Conservation (phyloP, 163 green algal genomes). For the Prototheca cutis region DNA sequence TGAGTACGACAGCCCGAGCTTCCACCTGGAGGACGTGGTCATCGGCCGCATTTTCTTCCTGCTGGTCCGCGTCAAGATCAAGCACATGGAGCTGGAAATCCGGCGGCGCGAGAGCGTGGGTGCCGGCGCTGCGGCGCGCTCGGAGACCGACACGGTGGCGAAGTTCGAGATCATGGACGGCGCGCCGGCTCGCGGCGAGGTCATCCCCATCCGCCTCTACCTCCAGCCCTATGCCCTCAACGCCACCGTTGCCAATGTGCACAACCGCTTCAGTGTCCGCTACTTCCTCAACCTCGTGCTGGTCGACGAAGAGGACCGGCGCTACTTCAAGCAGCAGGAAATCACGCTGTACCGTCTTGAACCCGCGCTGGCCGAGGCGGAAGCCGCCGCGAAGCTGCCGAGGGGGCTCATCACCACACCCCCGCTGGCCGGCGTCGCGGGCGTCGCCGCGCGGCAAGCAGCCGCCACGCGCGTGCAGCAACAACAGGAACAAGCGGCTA, state of each 20-base stretch:
- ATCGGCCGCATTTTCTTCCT: conserved; percentile 97
- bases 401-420: neutral
- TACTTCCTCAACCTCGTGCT: conserved; percentile 99
- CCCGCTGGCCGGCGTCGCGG: too few relatives aligned
- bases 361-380: neutral
- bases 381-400: neutral
- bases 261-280: conserved; percentile 93
- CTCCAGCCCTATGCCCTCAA: conserved; percentile 90
- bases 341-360: neutral
- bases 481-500: too few relatives aligned
- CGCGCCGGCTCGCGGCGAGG: conserved; percentile 85
- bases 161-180: conserved; percentile 99
- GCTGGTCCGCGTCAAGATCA: conserved; percentile 97
- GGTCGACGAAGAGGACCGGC: conserved; percentile 90
- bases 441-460: too few relatives aligned
- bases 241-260: conserved; percentile 84
- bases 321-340: conserved; percentile 99
- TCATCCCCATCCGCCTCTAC: conserved; percentile 92
- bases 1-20: conserved; percentile 87
- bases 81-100: conserved; percentile 99
- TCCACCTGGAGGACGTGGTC: conserved; percentile 89
- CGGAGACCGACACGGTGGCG: conserved; percentile 91
- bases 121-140: conserved; percentile 49
- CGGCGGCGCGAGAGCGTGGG: conserved; percentile 76
- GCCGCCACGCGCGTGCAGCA: too few relatives aligned